These are phyloP conservation scores for Nicotiana rustica DNA, from an alignment of 305 asterid species.

Conservation along the genomic window DNA sequence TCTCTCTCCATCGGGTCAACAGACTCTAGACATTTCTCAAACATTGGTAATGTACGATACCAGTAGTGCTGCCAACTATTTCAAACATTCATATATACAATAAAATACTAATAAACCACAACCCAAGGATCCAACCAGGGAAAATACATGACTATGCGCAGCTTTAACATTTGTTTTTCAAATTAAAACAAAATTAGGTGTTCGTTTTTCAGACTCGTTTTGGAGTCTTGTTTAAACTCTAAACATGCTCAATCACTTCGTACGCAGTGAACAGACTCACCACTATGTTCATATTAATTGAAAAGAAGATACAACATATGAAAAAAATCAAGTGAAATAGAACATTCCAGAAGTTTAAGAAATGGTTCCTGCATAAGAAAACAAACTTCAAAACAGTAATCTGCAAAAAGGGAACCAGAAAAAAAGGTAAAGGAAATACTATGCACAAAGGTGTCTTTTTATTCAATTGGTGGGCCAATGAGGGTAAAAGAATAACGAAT, in stretches of 20 bases:
- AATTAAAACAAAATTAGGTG: background rate
- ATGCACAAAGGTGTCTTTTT: background rate
- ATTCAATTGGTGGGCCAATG: background rate
- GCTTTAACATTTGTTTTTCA: constrained; percentile 12
- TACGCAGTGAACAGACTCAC: background rate
- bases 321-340: background rate
- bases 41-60: background rate
- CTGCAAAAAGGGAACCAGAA: background rate
- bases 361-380: background rate
- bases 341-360: background rate
- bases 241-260: constrained; percentile 14
- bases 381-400: background rate
- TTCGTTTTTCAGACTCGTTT: background rate
- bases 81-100: background rate
- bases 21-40: background rate
- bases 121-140: background rate
- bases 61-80: background rate
- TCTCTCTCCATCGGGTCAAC: background rate
- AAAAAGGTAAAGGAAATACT: background rate
- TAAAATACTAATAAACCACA: background rate
- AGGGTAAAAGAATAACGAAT: background rate
- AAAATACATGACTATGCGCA: background rate
- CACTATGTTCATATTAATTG: background rate
- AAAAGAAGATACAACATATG: background rate
- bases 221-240: background rate